Evolutionary conservation across 192 early-diverging fungal genomes (phyloP).

Genomic region (Chytriomyces sp.): DNA sequence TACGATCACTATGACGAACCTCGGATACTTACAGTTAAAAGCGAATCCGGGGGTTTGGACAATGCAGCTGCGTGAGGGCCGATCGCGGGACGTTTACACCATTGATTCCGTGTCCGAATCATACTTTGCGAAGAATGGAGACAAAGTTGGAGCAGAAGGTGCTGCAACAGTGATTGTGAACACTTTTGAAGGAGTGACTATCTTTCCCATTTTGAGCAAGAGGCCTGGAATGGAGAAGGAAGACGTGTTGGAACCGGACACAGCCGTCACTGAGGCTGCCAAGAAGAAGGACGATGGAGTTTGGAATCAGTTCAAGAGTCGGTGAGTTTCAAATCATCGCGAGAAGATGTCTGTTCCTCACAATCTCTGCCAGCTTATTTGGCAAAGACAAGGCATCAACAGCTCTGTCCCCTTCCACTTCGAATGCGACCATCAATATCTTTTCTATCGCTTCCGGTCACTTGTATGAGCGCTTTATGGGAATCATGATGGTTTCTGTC

Average conservation of each 20-base stretch:
- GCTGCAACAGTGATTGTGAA: slow-evolving; percentile 64
- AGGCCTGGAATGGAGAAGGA: slow-evolving; percentile 78
- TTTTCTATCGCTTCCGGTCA: slow-evolving; percentile 99
- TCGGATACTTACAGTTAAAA: slow-evolving; percentile 96
- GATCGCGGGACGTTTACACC: slow-evolving; percentile 77
- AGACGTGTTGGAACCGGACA: slow-evolving; percentile 61
- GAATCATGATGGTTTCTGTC: slow-evolving; percentile 96
- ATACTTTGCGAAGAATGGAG: not conserved
- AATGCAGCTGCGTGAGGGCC: slow-evolving; percentile 77
- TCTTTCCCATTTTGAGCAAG: slow-evolving; percentile 81
- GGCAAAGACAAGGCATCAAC: too few relatives aligned
- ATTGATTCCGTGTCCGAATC: slow-evolving; percentile 61
- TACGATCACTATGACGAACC: slow-evolving; percentile 98
- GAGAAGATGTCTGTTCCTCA: too few relatives aligned
- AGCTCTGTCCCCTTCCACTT: not conserved
- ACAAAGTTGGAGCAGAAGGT: slow-evolving; percentile 36
- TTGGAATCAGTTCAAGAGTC: slow-evolving; percentile 61
- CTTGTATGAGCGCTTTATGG: slow-evolving; percentile 95
- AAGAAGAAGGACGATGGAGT: slow-evolving; percentile 47
- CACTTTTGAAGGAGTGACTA: slow-evolving; percentile 78
- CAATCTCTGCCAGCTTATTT: too few relatives aligned
- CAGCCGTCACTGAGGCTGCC: not conserved
- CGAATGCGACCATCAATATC: slow-evolving; percentile 75
- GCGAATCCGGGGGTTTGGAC: slow-evolving; percentile 90
- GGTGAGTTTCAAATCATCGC: not conserved